A percentile compares a stretch with the other conserved stretches of the same genome.
phyloP scores from a whole-genome alignment of 208 protist genomes.

The Tritrichomonas musculus region DNA sequence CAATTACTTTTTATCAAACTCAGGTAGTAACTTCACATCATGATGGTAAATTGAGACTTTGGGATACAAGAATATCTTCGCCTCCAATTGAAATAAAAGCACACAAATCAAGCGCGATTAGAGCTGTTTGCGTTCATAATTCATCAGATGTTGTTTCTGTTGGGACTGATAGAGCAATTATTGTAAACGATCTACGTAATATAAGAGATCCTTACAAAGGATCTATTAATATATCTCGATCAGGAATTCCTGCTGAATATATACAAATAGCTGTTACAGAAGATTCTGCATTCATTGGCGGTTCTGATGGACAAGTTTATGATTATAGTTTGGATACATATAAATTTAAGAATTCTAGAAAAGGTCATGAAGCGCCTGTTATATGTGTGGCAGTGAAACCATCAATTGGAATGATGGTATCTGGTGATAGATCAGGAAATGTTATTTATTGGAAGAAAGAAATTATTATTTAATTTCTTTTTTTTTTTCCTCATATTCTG shows the following conservation, averaged over 20 bases:
- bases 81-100: not conserved
- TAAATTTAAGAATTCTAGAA: not conserved
- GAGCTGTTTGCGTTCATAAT: not conserved
- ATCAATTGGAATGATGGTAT: not conserved
- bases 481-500: too few relatives aligned
- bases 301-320: not conserved
- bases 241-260: not conserved
- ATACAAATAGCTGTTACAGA: not conserved
- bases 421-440: not conserved
- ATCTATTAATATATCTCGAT: not conserved
- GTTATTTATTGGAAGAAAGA: conserved; percentile 8
- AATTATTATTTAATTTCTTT: not conserved
- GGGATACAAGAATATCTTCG: not conserved
- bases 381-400: not conserved
- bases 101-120: not conserved
- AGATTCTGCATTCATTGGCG: not conserved
- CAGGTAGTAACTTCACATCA: not conserved
- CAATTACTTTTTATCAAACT: not conserved
- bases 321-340: not conserved
- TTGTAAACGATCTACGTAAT: not conserved
- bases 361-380: not conserved
- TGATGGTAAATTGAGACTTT: not conserved
- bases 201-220: too few relatives aligned
- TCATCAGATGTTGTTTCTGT: not conserved
- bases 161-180: not conserved